Percentiles rank a stretch among this genome's conserved stretches.
Conservation (phyloP, 2,329 filamentous ascomycete genomes). For the Cryphonectria radicalis region DNA sequence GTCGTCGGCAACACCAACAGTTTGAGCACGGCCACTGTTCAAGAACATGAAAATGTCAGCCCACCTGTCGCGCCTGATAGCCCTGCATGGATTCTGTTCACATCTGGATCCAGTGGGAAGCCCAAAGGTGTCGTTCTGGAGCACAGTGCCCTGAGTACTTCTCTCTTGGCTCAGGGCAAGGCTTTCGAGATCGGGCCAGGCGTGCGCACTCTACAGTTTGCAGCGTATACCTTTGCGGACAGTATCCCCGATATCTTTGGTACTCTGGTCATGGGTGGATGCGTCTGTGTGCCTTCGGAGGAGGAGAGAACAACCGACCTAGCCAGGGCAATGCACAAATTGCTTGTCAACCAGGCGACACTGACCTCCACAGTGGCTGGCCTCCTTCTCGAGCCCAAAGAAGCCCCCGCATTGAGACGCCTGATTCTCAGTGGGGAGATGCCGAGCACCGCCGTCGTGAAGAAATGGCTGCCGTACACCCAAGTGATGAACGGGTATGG, state of each 20-base stretch:
- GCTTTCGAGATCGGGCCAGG: background rate
- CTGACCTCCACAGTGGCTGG: constrained; percentile 36
- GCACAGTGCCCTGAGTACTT: background rate
- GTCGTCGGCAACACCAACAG: background rate
- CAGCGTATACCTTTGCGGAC: background rate
- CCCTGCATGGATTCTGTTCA: background rate
- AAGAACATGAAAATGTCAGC: background rate
- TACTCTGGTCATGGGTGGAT: constrained; percentile 7
- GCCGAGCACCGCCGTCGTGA: constrained; percentile 27
- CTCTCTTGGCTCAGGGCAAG: background rate
- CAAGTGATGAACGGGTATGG: constrained; percentile 32
- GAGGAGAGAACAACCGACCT: background rate
- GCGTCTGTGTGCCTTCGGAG: constrained; percentile 11
- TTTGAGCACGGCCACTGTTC: background rate
- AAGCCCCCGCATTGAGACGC: constrained; percentile 24
- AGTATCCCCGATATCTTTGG: constrained; percentile 1
- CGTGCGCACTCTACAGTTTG: background rate
- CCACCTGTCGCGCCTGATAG: background rate
- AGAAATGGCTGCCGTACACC: constrained; percentile 26
- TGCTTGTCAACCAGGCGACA: constrained; percentile 30
- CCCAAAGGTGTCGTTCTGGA: background rate
- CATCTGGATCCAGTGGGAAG: background rate
- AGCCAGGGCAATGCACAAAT: constrained; percentile 33
- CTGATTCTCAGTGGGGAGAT: constrained; percentile 33
- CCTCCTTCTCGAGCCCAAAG: constrained; percentile 27